Conservation (phyloP, 306 rosid species). For the Vigna radiata region DNA sequence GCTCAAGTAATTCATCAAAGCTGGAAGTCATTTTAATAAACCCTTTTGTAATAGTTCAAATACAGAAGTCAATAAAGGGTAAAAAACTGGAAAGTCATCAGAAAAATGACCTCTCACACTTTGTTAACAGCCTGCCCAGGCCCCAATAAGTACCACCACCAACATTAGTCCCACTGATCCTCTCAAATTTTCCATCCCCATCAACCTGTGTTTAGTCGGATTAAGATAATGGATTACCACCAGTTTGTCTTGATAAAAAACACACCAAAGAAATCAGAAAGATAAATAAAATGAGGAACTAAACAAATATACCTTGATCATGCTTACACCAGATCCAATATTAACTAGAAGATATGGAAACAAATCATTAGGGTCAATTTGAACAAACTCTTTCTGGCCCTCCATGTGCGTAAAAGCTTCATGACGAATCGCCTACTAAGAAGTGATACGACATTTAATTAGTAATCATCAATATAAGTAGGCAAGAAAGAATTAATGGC, state of each 20-base stretch:
- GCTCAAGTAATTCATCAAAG: slow-evolving; percentile 86
- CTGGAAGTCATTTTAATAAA: slow-evolving; percentile 57
- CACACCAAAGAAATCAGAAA: slow-evolving; percentile 36
- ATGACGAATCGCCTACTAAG: slow-evolving; percentile 92
- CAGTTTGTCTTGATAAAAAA: slow-evolving; percentile 27
- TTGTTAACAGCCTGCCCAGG: slow-evolving; percentile 84
- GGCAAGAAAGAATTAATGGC: slow-evolving; percentile 21
- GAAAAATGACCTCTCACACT: slow-evolving; percentile 71
- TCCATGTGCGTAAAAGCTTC: slow-evolving; percentile 95
- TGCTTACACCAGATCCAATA: slow-evolving; percentile 91
- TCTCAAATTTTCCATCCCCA: slow-evolving; percentile 86
- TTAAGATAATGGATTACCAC: slow-evolving; percentile 36
- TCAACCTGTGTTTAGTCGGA: slow-evolving; percentile 66
- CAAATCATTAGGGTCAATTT: slow-evolving; percentile 74
- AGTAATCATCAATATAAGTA: slow-evolving; percentile 31
- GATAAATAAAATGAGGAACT: slow-evolving; percentile 33
- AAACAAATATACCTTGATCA: slow-evolving; percentile 69
- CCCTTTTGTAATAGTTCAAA: slow-evolving; percentile 29
- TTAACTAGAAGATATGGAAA: slow-evolving; percentile 88
- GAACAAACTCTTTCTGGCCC: slow-evolving; percentile 84
- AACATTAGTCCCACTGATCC: slow-evolving; percentile 92
- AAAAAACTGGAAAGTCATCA: slow-evolving; percentile 9
- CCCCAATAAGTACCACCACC: slow-evolving; percentile 98
- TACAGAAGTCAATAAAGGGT: slow-evolving; percentile 19
- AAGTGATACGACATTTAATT: slow-evolving; percentile 51